These are phyloP conservation scores for Penicillium samsonianum DNA, from an alignment of 495 filamentous ascomycete genomes.

Conservation along the genomic window DNA sequence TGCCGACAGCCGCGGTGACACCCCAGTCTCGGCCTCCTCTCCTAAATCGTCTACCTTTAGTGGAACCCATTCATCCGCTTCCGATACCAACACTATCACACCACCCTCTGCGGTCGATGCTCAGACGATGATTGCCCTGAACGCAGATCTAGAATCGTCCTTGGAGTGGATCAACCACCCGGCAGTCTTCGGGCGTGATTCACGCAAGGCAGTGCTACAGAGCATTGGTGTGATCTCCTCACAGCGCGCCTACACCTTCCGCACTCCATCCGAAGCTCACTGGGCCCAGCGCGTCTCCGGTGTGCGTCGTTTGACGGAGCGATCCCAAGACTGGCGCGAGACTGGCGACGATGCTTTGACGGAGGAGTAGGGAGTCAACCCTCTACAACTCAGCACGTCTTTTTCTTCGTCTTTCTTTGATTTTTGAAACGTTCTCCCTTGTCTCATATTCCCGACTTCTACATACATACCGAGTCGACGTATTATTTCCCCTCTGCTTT, in stretches of 20 bases:
- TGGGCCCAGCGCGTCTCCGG: conserved; percentile 82
- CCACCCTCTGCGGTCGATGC: conserved; percentile 73
- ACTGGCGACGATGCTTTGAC: conserved; percentile 80
- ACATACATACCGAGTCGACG: background rate
- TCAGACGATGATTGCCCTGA: conserved; percentile 78
- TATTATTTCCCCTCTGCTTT: conserved; percentile 1
- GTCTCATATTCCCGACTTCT: background rate
- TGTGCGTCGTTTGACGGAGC: conserved; percentile 73
- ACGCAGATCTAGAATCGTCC: conserved; percentile 85
- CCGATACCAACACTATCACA: conserved; percentile 59
- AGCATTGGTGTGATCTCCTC: conserved; percentile 95
- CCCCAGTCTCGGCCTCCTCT: conserved; percentile 38
- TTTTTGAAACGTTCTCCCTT: conserved; percentile 1
- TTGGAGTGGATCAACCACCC: conserved; percentile 99
- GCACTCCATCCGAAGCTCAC: conserved; percentile 78
- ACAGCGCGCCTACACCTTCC: conserved; percentile 91
- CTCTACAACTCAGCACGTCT: background rate
- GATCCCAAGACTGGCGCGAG: conserved; percentile 83
- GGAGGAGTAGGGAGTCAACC: conserved; percentile 60
- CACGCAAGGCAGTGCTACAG: conserved; percentile 92
- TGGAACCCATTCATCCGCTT: conserved; percentile 43
- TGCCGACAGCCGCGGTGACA: conserved; percentile 39
- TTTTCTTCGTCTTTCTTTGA: conserved; percentile 1
- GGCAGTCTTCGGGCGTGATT: conserved; percentile 92
- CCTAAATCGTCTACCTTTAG: conserved; percentile 48